phyloP scores from a whole-genome alignment of 176 grass and related monocot species.

The Microstegium vimineum region DNA sequence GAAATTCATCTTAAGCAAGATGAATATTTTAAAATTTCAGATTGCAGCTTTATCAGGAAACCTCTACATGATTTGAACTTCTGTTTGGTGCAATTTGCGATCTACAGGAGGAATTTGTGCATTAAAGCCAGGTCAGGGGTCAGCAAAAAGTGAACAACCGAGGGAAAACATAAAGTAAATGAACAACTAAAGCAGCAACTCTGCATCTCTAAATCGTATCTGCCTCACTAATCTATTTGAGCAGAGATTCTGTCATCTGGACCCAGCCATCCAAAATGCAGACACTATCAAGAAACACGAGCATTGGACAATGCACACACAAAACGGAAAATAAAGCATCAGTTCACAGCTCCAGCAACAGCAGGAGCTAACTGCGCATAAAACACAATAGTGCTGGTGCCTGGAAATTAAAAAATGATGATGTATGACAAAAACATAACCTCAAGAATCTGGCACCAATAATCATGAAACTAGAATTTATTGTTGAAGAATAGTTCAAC shows the following conservation, averaged over 20 bases:
- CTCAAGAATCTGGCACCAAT: background rate
- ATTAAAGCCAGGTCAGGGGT: background rate
- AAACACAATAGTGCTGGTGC: background rate
- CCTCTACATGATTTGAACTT: background rate
- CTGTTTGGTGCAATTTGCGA: background rate
- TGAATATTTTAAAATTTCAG: background rate
- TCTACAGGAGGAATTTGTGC: background rate
- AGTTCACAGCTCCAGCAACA: background rate
- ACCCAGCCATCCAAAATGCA: background rate
- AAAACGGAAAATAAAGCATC: background rate
- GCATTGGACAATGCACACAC: background rate
- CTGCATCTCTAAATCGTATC: background rate
- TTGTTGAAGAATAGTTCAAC: background rate
- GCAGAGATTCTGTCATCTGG: background rate
- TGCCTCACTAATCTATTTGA: background rate
- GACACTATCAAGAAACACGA: background rate
- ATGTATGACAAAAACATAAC: background rate
- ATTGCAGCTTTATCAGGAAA: background rate
- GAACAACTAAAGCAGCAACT: background rate
- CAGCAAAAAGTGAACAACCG: background rate
- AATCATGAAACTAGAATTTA: background rate
- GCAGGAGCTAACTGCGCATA: background rate
- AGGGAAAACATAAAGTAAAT: background rate
- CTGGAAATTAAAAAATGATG: background rate
- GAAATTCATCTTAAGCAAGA: background rate